Evolutionary conservation across 2,329 filamentous ascomycete genomes (phyloP).

Genomic region (Alternaria infectoria): DNA sequence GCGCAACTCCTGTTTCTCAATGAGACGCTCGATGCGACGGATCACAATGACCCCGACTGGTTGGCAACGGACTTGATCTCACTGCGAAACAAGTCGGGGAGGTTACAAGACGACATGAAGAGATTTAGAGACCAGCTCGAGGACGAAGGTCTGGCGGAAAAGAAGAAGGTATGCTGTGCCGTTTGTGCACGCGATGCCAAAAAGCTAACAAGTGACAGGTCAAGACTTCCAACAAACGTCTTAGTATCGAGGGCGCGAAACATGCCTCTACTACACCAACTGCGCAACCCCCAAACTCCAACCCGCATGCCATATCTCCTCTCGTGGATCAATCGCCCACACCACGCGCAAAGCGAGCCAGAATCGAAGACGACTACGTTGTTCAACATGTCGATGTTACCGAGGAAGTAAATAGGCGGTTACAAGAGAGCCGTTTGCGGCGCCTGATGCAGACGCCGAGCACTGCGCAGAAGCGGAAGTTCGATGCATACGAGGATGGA

Average conservation of each 20-base stretch:
- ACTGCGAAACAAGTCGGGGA: slow-evolving; percentile 41
- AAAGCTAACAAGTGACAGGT: slow-evolving; percentile 13
- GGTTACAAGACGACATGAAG: slow-evolving; percentile 44
- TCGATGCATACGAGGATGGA: slow-evolving; percentile 33
- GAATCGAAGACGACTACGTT: slow-evolving; percentile 23
- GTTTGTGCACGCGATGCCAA: neutral
- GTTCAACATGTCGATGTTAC: slow-evolving; percentile 41
- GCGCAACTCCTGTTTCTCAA: slow-evolving; percentile 39
- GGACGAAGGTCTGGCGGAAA: slow-evolving; percentile 31
- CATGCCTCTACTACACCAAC: slow-evolving; percentile 1
- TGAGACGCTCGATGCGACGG: slow-evolving; percentile 40
- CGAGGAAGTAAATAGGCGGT: slow-evolving; percentile 40
- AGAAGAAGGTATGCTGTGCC: slow-evolving; percentile 25
- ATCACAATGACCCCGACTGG: slow-evolving; percentile 45
- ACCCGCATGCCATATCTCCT: slow-evolving; percentile 19
- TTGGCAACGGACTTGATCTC: slow-evolving; percentile 43
- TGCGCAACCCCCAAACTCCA: slow-evolving; percentile 11
- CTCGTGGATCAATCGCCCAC: slow-evolving; percentile 21
- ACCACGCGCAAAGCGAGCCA: slow-evolving; percentile 19
- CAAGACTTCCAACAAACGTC: slow-evolving; percentile 34
- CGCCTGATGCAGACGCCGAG: slow-evolving; percentile 41
- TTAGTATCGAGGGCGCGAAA: slow-evolving; percentile 36
- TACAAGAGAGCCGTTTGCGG: slow-evolving; percentile 38
- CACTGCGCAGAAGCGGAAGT: slow-evolving; percentile 45
- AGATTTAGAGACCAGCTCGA: slow-evolving; percentile 39